Conservation (phyloP, 78 protist genomes). For the Salpingoeca rosetta region DNA sequence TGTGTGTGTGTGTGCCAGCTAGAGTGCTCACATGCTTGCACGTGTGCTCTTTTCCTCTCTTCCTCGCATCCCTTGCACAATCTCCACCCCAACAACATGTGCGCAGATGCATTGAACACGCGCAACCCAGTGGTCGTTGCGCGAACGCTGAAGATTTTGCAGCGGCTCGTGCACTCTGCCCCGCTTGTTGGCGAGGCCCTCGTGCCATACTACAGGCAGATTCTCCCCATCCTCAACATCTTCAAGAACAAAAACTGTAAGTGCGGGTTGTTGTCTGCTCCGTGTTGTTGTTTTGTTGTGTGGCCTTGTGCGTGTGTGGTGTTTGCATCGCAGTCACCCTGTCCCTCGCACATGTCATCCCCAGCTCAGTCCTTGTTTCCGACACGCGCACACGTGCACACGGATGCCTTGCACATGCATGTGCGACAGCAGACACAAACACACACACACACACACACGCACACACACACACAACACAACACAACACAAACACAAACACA, state of each 20-base stretch:
- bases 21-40: background rate
- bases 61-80: background rate
- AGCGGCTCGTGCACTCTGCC: slow-evolving; percentile 67
- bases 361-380: background rate
- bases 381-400: background rate
- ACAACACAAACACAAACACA: no score
- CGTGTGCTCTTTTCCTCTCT: background rate
- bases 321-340: background rate
- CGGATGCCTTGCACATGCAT: background rate
- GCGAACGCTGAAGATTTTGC: slow-evolving; percentile 63
- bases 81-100: background rate
- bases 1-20: no score
- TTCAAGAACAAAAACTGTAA: slow-evolving; percentile 64
- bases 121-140: slow-evolving; percentile 71
- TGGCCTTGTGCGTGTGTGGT: background rate
- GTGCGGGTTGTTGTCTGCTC: background rate
- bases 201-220: slow-evolving; percentile 87
- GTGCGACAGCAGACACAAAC: no score
- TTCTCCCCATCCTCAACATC: slow-evolving; percentile 81
- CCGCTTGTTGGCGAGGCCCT: slow-evolving; percentile 76
- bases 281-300: background rate
- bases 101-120: slow-evolving; percentile 74
- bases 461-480: no score
- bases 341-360: background rate
- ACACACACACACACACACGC: no score